phyloP scores from a whole-genome alignment of 768 basidiomycete species.

The Rhodosporidiobolus sp. region DNA sequence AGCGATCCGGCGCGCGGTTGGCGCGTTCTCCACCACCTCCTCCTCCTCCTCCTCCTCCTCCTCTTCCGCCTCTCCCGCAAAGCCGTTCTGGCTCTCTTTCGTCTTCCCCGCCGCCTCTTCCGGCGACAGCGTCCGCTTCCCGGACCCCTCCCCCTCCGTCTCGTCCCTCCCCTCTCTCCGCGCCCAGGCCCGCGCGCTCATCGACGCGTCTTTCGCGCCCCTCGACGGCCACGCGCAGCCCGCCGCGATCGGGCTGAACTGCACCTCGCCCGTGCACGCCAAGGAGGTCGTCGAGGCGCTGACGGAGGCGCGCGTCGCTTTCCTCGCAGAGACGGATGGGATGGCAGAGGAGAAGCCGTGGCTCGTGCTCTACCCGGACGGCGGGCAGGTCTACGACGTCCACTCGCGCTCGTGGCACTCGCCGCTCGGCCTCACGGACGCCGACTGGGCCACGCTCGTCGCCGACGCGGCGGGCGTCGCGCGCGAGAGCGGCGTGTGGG shows the following conservation, averaged over 20 bases:
- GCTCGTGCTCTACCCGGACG: conserved; percentile 50
- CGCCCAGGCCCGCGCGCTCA: conserved; percentile 10
- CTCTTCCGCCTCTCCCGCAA: conserved; percentile 6
- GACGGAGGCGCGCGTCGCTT: conserved; percentile 4
- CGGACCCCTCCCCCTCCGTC: conserved; percentile 25
- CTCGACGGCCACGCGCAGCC: conserved; percentile 8
- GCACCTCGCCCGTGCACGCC: conserved; percentile 47
- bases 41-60: neutral
- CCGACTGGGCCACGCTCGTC: conserved; percentile 43
- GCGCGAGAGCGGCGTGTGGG: conserved; percentile 40
- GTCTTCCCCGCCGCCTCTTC: conserved; percentile 43
- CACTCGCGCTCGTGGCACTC: conserved; percentile 43
- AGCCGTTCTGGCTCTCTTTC: conserved; percentile 47
- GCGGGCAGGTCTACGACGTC: conserved; percentile 48
- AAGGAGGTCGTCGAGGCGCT: conserved; percentile 36
- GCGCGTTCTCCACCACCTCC: too few species aligned
- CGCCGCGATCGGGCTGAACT: conserved; percentile 49
- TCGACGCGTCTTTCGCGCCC: conserved; percentile 19
- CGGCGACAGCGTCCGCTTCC: conserved; percentile 25
- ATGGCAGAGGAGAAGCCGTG: conserved; percentile 10
- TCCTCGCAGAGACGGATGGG: neutral
- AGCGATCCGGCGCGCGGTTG: conserved; percentile 48
- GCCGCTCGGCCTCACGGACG: conserved; percentile 34
- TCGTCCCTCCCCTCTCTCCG: neutral
- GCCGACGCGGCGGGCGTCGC: conserved; percentile 27